Conservation (phyloP, 108 stramenopile species). For the Fistulifera solaris region DNA sequence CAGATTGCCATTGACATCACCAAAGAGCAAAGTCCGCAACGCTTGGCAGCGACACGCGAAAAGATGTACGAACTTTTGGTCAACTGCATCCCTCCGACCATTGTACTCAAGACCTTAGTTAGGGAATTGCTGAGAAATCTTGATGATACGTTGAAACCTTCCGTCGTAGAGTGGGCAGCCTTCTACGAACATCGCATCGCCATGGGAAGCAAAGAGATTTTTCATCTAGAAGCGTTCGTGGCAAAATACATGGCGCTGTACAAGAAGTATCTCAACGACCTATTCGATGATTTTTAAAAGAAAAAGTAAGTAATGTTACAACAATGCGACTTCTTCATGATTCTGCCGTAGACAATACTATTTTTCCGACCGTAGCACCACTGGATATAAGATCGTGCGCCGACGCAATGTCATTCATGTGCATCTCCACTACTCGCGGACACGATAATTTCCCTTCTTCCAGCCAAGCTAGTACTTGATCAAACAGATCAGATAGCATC, state of each 20-base stretch:
- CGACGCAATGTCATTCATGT: conserved; percentile 51
- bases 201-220: conserved; percentile 94
- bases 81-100: conserved; percentile 93
- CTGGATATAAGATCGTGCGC: conserved; percentile 74
- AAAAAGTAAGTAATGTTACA: too few species aligned
- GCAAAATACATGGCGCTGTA: conserved; percentile 97
- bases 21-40: conserved; percentile 81
- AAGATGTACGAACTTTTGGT: conserved; percentile 95
- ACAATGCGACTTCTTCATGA: too few species aligned
- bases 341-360: conserved; percentile 42
- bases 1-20: conserved; percentile 79
- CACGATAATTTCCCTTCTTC: conserved; percentile 32
- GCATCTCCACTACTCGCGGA: conserved; percentile 49
- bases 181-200: conserved; percentile 94
- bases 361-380: conserved; percentile 77
- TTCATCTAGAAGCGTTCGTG: conserved; percentile 98
- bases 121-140: conserved; percentile 75
- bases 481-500: conserved; percentile 56
- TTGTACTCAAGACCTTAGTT: conserved; percentile 86
- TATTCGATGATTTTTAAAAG: conserved; percentile 54
- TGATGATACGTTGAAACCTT: conserved; percentile 81
- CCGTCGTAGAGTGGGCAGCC: conserved; percentile 90
- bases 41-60: conserved; percentile 77
- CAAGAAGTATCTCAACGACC: conserved; percentile 82
- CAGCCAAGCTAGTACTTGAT: conserved; percentile 64